Conservation (phyloP, 176 grass and related monocot species). For the Eragrostis curvula region DNA sequence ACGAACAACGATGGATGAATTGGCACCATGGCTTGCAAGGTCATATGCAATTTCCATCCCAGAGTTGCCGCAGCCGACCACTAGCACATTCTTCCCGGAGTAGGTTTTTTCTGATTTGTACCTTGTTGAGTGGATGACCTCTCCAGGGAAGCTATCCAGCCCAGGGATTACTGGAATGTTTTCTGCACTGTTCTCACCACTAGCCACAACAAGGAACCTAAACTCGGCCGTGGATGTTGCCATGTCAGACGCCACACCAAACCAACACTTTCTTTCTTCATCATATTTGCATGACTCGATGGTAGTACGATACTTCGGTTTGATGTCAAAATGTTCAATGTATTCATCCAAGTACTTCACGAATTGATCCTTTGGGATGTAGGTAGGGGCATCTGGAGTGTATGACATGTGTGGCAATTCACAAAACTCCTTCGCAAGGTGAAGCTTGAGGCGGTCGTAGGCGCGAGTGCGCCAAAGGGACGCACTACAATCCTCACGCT, state of each 20-base stretch:
- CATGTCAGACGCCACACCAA: not conserved
- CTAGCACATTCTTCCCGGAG: slow-evolving; percentile 28
- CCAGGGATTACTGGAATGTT: slow-evolving; percentile 33
- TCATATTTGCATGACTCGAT: slow-evolving; percentile 28
- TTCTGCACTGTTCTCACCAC: slow-evolving; percentile 37
- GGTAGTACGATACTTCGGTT: not conserved
- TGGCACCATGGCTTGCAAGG: slow-evolving; percentile 34
- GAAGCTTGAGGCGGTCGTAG: slow-evolving; percentile 42
- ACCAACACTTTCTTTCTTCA: not conserved
- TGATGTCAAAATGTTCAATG: not conserved
- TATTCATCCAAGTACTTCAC: slow-evolving; percentile 35
- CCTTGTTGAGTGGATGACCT: slow-evolving; percentile 25
- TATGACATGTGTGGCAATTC: slow-evolving; percentile 11
- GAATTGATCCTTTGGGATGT: slow-evolving; percentile 27
- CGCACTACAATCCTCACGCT: slow-evolving; percentile 28
- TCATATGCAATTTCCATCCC: slow-evolving; percentile 67
- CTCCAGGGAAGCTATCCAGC: slow-evolving; percentile 14
- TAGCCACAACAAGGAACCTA: slow-evolving; percentile 49
- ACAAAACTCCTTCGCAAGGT: slow-evolving; percentile 54
- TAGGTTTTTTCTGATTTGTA: slow-evolving; percentile 40
- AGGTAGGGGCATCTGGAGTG: not conserved
- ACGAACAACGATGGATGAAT: slow-evolving; percentile 38
- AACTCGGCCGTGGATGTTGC: not conserved
- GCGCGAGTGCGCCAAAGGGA: slow-evolving; percentile 39
- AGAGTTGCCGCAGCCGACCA: slow-evolving; percentile 56